Evolutionary conservation across 2,329 filamentous ascomycete genomes (phyloP).

Genomic region (Ramularia endophylla): DNA sequence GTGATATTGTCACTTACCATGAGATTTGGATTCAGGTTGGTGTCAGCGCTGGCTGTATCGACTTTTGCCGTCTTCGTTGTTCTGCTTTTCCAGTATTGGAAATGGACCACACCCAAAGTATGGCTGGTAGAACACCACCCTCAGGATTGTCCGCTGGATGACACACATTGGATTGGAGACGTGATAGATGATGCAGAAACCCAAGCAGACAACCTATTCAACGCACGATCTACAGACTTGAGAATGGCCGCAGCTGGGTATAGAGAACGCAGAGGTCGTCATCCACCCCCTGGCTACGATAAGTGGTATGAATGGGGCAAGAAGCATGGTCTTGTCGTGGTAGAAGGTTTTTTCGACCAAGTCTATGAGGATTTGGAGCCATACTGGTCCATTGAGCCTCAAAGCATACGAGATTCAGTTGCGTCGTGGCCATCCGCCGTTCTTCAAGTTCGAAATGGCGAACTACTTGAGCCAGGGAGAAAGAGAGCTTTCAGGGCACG

Average conservation of each 20-base stretch:
- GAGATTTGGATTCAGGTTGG: no score
- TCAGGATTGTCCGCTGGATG: no score
- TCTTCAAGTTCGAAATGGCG: neutral
- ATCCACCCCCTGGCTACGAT: conserved; percentile 44
- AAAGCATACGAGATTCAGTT: conserved; percentile 28
- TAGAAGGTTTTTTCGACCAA: conserved; percentile 45
- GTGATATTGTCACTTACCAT: no score
- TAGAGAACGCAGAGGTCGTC: conserved; percentile 35
- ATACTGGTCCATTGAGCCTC: conserved; percentile 39
- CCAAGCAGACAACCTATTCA: no score
- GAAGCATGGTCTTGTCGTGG: conserved; percentile 32
- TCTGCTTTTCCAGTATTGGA: no score
- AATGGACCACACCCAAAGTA: no score
- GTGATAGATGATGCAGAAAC: no score
- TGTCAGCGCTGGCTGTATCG: no score
- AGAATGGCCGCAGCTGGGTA: conserved; percentile 27
- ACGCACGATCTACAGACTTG: no score
- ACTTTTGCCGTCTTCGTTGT: no score
- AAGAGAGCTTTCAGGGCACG: neutral
- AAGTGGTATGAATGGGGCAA: conserved; percentile 39
- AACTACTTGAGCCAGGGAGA: neutral
- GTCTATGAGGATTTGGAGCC: conserved; percentile 43
- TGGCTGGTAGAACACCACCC: no score
- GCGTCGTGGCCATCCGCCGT: neutral
- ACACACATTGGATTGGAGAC: no score